phyloP scores from a whole-genome alignment of 2,329 filamentous ascomycete genomes.

The Ascochyta clinopodiicola region DNA sequence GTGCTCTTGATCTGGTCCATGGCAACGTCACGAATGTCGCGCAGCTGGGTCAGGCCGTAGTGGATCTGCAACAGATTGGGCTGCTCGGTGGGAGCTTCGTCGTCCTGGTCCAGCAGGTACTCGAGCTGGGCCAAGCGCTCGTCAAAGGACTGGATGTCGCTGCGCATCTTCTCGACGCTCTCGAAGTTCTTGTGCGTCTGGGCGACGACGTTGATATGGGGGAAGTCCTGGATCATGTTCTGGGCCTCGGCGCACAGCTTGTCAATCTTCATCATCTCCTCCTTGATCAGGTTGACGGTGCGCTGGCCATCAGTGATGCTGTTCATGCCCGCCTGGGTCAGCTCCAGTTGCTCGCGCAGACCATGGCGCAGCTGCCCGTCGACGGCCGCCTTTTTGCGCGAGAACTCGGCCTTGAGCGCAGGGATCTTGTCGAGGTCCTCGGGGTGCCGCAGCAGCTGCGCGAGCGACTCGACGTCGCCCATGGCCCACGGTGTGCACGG shows the following conservation, averaged over 20 bases:
- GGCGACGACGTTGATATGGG: conserved; percentile 87
- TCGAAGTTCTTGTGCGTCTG: conserved; percentile 97
- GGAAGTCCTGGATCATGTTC: conserved; percentile 96
- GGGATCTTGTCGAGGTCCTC: conserved; percentile 97
- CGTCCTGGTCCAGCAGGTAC: conserved; percentile 80
- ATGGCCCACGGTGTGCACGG: conserved; percentile 47
- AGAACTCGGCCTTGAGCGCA: conserved; percentile 87
- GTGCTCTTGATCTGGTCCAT: conserved; percentile 86
- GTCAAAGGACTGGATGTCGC: conserved; percentile 86
- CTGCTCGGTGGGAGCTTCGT: conserved; percentile 86
- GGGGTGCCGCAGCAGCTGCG: conserved; percentile 90
- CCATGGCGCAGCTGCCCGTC: conserved; percentile 89
- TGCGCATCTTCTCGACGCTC: conserved; percentile 91
- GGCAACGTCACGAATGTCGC: conserved; percentile 94
- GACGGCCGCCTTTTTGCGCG: conserved; percentile 89
- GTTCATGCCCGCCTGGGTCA: conserved; percentile 90
- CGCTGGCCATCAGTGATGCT: conserved; percentile 89
- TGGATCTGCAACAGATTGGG: conserved; percentile 88
- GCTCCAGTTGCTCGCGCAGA: conserved; percentile 89
- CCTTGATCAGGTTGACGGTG: conserved; percentile 90
- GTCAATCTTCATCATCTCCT: conserved; percentile 99
- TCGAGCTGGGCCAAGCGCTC: conserved; percentile 78
- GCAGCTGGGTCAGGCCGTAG: conserved; percentile 87
- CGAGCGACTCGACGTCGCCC: conserved; percentile 72
- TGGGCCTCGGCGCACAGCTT: conserved; percentile 96